A percentile compares a stretch with the other conserved stretches of the same genome.
phyloP scores from a whole-genome alignment of 2,329 filamentous ascomycete species.

The Fusarium denticulatum region DNA sequence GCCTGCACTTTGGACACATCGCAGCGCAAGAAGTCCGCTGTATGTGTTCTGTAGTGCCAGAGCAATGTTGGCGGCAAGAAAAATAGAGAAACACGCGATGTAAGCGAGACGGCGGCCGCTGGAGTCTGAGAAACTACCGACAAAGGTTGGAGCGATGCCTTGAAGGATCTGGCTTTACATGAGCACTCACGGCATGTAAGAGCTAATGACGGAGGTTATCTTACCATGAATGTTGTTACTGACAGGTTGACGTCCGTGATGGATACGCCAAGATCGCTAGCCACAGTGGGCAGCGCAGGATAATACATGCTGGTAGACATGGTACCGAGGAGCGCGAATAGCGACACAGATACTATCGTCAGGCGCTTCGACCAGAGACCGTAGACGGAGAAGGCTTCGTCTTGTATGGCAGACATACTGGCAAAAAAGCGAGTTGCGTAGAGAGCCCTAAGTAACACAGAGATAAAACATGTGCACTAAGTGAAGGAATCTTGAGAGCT shows the following conservation, averaged over 20 bases:
- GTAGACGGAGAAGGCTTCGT: not conserved
- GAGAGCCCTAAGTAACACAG: fast-evolving
- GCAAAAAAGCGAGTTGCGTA: not conserved
- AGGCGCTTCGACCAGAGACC: not conserved
- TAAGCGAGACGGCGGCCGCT: not conserved
- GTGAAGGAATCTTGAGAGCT: fast-evolving
- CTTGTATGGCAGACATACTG: not conserved
- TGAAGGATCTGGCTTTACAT: not conserved
- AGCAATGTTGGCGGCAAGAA: not conserved
- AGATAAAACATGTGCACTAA: not conserved
- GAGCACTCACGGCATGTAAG: not conserved
- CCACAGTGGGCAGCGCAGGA: not conserved
- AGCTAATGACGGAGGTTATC: not conserved
- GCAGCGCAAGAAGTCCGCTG: not conserved
- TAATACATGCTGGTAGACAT: not conserved
- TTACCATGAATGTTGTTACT: not conserved
- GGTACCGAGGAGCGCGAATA: not conserved
- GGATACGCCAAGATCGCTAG: not conserved
- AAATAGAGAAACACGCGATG: not conserved
- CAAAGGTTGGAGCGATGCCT: not conserved
- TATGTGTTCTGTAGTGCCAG: not conserved
- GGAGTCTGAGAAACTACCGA: not conserved
- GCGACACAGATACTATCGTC: not conserved
- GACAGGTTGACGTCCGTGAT: not conserved
- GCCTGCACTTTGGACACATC: not conserved